These are phyloP conservation scores for Entomortierella chlamydospora DNA, from an alignment of 192 early-diverging fungal species.

Conservation along the genomic window DNA sequence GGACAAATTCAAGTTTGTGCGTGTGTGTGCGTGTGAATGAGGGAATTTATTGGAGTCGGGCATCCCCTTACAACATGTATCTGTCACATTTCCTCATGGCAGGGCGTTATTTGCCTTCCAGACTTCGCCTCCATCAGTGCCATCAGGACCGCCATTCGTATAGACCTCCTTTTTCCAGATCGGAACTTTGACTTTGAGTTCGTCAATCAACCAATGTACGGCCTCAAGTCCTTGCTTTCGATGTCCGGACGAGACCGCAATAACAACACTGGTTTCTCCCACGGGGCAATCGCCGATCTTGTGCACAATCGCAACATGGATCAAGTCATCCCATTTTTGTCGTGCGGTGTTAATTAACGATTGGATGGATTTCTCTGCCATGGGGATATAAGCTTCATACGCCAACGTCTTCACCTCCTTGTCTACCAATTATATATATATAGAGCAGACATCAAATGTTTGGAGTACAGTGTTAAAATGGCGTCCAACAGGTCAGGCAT, in stretches of 20 bases:
- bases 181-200: constrained; percentile 86
- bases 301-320: constrained; percentile 83
- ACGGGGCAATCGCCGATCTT: constrained; percentile 82
- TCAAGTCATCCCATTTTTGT: constrained; percentile 68
- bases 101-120: constrained; percentile 76
- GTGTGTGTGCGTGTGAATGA: no score
- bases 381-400: constrained; percentile 89
- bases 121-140: constrained; percentile 36
- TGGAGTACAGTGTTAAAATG: no score
- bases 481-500: no score
- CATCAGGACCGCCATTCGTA: constrained; percentile 72
- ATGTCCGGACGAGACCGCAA: constrained; percentile 85
- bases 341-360: constrained; percentile 73
- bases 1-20: no score
- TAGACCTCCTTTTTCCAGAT: constrained; percentile 98
- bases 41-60: neutral
- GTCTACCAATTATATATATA: constrained; percentile 32
- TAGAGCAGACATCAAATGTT: no score
- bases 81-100: constrained; percentile 4
- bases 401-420: constrained; percentile 79
- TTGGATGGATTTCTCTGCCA: constrained; percentile 83
- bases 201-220: constrained; percentile 86
- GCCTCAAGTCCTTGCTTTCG: constrained; percentile 81
- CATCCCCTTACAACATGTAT: neutral
- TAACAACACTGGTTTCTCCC: constrained; percentile 84